These are phyloP conservation scores for Talaromyces atroroseus DNA, from an alignment of 2,329 filamentous ascomycete genomes.

Conservation along the genomic window DNA sequence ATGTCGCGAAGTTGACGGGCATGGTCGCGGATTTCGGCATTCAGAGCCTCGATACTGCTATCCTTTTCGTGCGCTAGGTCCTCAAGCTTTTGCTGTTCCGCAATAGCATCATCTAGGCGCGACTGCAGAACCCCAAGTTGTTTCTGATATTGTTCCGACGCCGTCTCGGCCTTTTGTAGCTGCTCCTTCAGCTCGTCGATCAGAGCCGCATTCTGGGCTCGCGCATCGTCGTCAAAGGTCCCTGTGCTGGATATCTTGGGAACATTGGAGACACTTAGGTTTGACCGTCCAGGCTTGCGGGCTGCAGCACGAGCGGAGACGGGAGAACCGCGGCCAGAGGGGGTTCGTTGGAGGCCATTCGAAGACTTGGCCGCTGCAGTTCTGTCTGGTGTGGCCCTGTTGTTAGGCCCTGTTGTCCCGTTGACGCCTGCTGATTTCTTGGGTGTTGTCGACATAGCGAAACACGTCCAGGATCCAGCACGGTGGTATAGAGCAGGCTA, in stretches of 20 bases:
- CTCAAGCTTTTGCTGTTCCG: slow-evolving; percentile 80
- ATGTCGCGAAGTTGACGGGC: slow-evolving; percentile 82
- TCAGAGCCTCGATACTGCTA: slow-evolving; percentile 72
- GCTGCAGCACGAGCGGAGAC: slow-evolving; percentile 69
- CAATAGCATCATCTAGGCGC: slow-evolving; percentile 75
- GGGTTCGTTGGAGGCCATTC: slow-evolving; percentile 52
- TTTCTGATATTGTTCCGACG: slow-evolving; percentile 74
- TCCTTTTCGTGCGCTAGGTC: slow-evolving; percentile 83
- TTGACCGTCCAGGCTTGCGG: slow-evolving; percentile 49
- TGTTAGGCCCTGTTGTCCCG: slow-evolving; percentile 22
- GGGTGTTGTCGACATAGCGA: slow-evolving; percentile 10
- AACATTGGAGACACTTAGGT: slow-evolving; percentile 39
- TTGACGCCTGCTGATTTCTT: slow-evolving; percentile 4
- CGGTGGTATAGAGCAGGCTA: not conserved
- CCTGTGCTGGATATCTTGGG: slow-evolving; percentile 43
- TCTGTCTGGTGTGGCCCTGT: slow-evolving; percentile 44
- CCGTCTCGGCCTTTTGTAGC: slow-evolving; percentile 70
- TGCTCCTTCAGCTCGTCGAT: slow-evolving; percentile 81
- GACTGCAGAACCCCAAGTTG: slow-evolving; percentile 80
- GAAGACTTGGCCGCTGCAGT: slow-evolving; percentile 34
- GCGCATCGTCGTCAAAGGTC: slow-evolving; percentile 62
- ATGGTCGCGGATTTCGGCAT: slow-evolving; percentile 79
- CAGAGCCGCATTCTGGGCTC: slow-evolving; percentile 70
- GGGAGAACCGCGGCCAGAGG: slow-evolving; percentile 57
- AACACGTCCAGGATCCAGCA: not conserved